These are phyloP conservation scores for Dalbergia oliveri DNA, from an alignment of 306 rosid species.

Conservation along the genomic window DNA sequence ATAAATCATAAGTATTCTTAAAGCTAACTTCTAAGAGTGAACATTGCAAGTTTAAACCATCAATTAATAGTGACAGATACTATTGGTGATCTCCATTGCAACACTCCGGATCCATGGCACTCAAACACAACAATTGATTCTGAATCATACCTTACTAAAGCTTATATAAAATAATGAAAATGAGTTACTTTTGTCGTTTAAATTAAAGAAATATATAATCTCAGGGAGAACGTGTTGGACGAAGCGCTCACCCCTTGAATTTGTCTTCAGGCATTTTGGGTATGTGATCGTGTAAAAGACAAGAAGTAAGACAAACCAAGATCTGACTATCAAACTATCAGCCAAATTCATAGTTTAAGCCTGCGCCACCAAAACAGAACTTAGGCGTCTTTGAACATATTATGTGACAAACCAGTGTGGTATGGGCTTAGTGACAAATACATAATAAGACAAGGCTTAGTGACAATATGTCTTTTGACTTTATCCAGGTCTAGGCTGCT, in stretches of 20 bases:
- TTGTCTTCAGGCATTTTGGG: slow-evolving; percentile 17
- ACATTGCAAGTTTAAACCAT: no score
- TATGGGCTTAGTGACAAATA: no score
- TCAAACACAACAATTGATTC: not conserved
- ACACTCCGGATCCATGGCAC: not conserved
- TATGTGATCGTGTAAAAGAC: not conserved
- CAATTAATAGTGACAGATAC: not conserved
- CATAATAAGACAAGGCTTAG: no score
- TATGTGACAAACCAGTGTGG: no score
- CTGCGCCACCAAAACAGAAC: slow-evolving; percentile 16
- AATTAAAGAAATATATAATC: not conserved
- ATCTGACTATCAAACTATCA: not conserved
- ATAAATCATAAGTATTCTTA: not conserved
- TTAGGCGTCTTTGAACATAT: not conserved
- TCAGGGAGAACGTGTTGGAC: slow-evolving; percentile 41
- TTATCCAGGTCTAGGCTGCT: slow-evolving; percentile 14
- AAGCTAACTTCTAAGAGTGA: not conserved
- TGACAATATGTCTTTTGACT: slow-evolving; percentile 30
- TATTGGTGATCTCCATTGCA: slow-evolving; percentile 2
- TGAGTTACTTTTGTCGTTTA: not conserved
- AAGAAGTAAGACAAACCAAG: not conserved
- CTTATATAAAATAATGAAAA: slow-evolving; percentile 35
- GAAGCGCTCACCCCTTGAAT: slow-evolving; percentile 42
- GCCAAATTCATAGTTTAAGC: not conserved
- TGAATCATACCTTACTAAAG: not conserved